Base-by-base conservation (phyloP, 1,284 basidiomycete genomes). In the Pascua guehoae region DNA sequence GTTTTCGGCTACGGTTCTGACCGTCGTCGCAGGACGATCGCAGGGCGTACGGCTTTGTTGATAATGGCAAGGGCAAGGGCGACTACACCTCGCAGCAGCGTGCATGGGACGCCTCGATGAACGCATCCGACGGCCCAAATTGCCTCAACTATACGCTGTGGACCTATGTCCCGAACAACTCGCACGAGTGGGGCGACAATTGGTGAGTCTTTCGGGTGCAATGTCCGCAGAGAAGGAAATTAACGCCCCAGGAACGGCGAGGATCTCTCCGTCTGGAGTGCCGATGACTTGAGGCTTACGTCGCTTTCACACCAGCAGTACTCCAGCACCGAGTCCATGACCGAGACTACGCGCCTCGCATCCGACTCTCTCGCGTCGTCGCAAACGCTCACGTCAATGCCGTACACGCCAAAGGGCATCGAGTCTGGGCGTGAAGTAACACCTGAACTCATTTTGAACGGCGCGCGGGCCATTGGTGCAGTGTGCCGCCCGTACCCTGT, bases 21-120 rank as follows among this genome's bases (percentile, higher is more conserved):
- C 15, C 2, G 40, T n/a, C 17, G n/a, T 43, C 41, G 3, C 49
- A 75, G 73, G 93, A 96, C 72, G 79, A 77, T 49, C 91, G 88
- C 71, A 81, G 82, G 50, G 82, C 89, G 7, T 96, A 95, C 75
- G 88, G 90, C n/a, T 89, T 83, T 72, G 86, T 85, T 49, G 85
- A 89, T 66, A 79, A 80, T 12, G 89, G 89, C 40, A 84, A 85
- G 68, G 82, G 86, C 69, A 80, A 83, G 65, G 88, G 91, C 39
- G 88, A 96, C 74, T 96, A 88, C 71, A 80, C 82, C 1, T 75
- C 79, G 18, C 95, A 98, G 73, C 86, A 88, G 46, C 85, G 84
- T 53, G 94, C 95, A 7, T 82, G 97, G 52, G 95, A 98, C 72
- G 92, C 92, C 2, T 93, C 89, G 63, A 71, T 98, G 69, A 93